Base-by-base conservation (phyloP, 768 basidiomycete species). In the Erythrobasidium yunnanense region DNA sequence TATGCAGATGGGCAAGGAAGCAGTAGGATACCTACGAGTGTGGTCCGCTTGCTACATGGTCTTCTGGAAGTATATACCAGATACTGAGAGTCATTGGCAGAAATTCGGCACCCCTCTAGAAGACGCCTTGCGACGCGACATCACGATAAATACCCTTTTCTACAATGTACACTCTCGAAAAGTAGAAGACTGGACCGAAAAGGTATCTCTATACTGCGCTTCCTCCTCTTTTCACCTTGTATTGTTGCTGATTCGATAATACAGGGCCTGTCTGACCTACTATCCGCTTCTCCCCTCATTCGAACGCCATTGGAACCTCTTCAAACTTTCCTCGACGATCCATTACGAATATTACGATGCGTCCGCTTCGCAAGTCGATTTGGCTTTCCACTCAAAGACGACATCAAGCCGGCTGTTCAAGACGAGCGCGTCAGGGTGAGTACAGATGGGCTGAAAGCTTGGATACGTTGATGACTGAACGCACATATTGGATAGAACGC, bases 101-200 rank as follows among this genome's bases (percentile, higher is more conserved):
- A 80, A 82, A 33, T 93, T 91, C 63, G 95, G 95, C 5, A 93
- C 92, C 2, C 91, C 93, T 0, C 73, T 87, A 15, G 82, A 97
- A 78, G 95, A 99, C 74, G 91, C 95, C 1, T 75, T 87, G 52
- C 80, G 95, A 56, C 80, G 95, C 72, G 95, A 99, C 75, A 83
- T 87, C 29, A 97, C 95, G 0, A 95, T 99, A 75, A 99, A 99
- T 73, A 80, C 93, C 0, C 78, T 99, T 5, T 97, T 97, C 78
- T 97, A 92, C 78, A 97, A 99, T 70, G 82, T 99, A 1, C 90
- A 95, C 72, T 85, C 86, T 0, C 82, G 84, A 15, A 70, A 78
- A 2, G 85, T 99, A 1, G 95, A 99, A 73, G 95, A 99, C 74
- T 81, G 81, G 71, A 93, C 90, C 0, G 81, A 80, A 71, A 86